phyloP scores from a whole-genome alignment of 176 grass and related monocot genomes.

The Carex scoparia region DNA sequence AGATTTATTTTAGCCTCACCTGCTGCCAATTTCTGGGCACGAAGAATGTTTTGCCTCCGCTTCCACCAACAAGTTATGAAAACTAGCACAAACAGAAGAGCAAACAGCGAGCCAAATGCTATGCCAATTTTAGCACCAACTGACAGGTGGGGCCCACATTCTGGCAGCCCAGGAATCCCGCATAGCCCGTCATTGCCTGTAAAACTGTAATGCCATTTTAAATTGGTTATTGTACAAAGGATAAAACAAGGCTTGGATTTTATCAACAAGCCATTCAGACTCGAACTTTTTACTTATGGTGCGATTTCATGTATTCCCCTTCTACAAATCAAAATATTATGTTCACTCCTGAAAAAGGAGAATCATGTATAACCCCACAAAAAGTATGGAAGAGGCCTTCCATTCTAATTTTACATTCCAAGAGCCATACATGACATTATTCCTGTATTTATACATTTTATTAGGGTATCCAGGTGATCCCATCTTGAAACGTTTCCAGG shows the following conservation, averaged over 20 bases:
- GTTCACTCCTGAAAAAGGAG: neutral
- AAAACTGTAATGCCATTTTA: slow-evolving; percentile 49
- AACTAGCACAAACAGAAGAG: slow-evolving; percentile 55
- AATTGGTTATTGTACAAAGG: neutral
- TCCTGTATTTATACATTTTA: neutral
- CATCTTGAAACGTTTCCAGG: no score
- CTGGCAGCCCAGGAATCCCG: slow-evolving; percentile 80
- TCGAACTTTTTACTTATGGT: neutral
- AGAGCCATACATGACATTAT: neutral
- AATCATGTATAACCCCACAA: neutral
- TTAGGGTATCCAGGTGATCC: no score
- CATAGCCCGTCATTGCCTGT: slow-evolving; percentile 81
- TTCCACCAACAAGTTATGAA: slow-evolving; percentile 92
- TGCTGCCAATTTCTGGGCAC: slow-evolving; percentile 62
- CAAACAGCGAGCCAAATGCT: slow-evolving; percentile 58
- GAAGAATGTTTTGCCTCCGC: slow-evolving; percentile 81
- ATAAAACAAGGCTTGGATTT: neutral
- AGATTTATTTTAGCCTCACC: slow-evolving; percentile 37
- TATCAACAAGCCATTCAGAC: neutral
- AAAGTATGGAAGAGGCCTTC: neutral
- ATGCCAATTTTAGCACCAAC: slow-evolving; percentile 77
- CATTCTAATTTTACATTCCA: neutral
- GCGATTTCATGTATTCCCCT: neutral
- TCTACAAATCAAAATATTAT: neutral
- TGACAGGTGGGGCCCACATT: slow-evolving; percentile 87